Base-by-base conservation (phyloP, 352 stramenopile species). In the Globisporangium abappressorium region DNA sequence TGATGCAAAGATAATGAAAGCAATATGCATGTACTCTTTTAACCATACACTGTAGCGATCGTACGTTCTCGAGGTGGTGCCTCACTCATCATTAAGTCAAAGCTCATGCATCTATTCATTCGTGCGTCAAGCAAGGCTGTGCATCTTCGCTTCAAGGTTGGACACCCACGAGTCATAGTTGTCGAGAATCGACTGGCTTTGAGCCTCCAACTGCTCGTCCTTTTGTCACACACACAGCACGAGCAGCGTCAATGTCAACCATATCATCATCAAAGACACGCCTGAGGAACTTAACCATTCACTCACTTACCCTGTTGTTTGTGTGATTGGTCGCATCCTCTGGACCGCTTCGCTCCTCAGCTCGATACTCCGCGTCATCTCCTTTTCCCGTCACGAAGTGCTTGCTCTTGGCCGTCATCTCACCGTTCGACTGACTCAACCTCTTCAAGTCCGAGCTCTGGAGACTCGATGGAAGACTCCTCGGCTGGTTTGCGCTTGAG, bases 111-210 rank as follows among this genome's bases (percentile, higher is more conserved):
- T 41, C 47, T 26, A 46, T 54, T 55, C 34, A 62, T 64, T 60
- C 67, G 74, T 55, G 62, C 70, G 58, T 57, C 69, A 79, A 55
- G 62, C 74, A 49, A 83, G 49, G 26, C 66, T 74, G 47, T 70
- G 78, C 73, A 90, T 75, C 49, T 89, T 89, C 56, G 76, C 78
- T 58, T 89, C 74, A 51, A 90, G 66, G 30, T 73, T 75, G 2
- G 79, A 69, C 12, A 76, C 75, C 78, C 78, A 91, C 3, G 75
- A 74, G 49, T 89, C 75, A 51, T 87, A 88, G 30, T 89, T 87
- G 24, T 85, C 64, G 7, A 82, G 60, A 65, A 87, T 77, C 6
- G 69, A 77, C 24, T 78, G 73, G 2, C 73, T 73, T 34, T 74
- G 57, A 30, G 67, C 53, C 11, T 49, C 46, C 26, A 70, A 46